Evolutionary conservation across 345 rosid genomes (phyloP).

Genomic region (Rhodomyrtus tomentosa): DNA sequence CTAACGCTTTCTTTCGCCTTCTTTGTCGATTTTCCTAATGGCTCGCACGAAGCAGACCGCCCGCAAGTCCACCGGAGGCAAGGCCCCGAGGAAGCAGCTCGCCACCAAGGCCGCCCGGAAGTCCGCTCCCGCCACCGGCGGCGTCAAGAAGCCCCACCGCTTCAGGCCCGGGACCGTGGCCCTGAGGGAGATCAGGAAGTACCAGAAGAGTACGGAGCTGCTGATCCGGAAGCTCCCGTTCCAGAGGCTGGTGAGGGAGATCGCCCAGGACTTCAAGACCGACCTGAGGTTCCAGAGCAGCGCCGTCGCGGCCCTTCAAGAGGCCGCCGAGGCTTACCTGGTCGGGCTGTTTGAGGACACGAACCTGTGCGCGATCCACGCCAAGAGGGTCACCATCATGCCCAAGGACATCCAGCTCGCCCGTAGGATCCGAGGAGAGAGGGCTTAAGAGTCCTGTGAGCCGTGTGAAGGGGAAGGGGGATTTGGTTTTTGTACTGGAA

Average conservation of each 20-base stretch:
- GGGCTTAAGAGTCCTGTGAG: background rate
- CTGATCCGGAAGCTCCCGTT: constrained; percentile 10
- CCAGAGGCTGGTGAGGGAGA: constrained; percentile 8
- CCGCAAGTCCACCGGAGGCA: constrained; percentile 8
- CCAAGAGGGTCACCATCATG: constrained; percentile 11
- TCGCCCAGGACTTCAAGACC: constrained; percentile 14
- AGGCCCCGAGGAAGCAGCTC: constrained; percentile 12
- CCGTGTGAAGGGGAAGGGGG: background rate
- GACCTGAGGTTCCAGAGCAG: constrained; percentile 12
- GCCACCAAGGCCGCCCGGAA: constrained; percentile 12
- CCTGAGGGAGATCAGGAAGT: constrained; percentile 7
- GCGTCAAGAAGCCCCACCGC: constrained; percentile 12
- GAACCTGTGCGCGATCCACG: constrained; percentile 9
- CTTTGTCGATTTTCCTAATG: background rate
- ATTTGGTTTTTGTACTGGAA: too few relatives aligned
- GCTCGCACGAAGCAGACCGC: constrained; percentile 13
- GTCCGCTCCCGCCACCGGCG: constrained; percentile 11
- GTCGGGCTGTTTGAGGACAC: constrained; percentile 12
- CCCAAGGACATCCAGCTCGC: constrained; percentile 14
- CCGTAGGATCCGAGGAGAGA: constrained; percentile 5
- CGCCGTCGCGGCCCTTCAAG: constrained; percentile 11
- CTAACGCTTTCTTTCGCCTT: background rate
- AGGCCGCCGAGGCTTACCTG: constrained; percentile 9
- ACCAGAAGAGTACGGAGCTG: constrained; percentile 12
- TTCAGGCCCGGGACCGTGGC: constrained; percentile 12